A percentile compares a stretch with the other conserved stretches of the same genome.
These are phyloP conservation scores for Penicillium waksmanii DNA, from an alignment of 495 filamentous ascomycete genomes.

Conservation along the genomic window DNA sequence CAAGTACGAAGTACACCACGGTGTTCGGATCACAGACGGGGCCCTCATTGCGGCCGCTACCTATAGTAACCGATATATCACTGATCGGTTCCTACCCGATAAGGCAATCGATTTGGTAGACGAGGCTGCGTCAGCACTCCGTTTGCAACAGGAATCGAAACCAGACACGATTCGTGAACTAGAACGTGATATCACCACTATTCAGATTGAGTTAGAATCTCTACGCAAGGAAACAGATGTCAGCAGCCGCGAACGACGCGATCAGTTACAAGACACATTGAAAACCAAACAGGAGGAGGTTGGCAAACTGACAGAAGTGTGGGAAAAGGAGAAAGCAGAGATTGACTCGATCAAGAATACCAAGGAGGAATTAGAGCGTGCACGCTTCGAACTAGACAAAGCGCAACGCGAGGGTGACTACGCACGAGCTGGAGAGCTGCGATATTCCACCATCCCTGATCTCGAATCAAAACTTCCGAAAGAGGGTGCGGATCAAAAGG, in stretches of 20 bases:
- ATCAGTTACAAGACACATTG: constrained; percentile 76
- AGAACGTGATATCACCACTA: constrained; percentile 93
- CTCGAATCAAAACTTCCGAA: constrained; percentile 79
- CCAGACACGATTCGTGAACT: constrained; percentile 89
- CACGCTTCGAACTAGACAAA: constrained; percentile 80
- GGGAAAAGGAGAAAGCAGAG: constrained; percentile 87
- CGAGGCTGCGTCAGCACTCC: constrained; percentile 87
- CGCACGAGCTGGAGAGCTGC: constrained; percentile 80
- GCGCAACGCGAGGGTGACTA: constrained; percentile 93
- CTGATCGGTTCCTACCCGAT: constrained; percentile 91
- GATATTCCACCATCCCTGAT: constrained; percentile 82
- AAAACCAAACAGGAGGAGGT: constrained; percentile 74
- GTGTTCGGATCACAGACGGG: constrained; percentile 88
- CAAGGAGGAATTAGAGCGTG: constrained; percentile 82
- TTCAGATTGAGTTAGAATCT: constrained; percentile 96
- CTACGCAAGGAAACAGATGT: constrained; percentile 93
- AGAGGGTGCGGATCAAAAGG: constrained; percentile 59
- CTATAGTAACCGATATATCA: constrained; percentile 94
- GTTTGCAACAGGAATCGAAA: constrained; percentile 95
- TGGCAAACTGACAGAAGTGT: constrained; percentile 67
- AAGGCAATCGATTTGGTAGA: constrained; percentile 98
- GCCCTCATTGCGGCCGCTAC: constrained; percentile 91
- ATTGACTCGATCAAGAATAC: constrained; percentile 83
- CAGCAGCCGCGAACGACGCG: constrained; percentile 82
- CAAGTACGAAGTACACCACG: constrained; percentile 93